Conservation (phyloP, 257 asterid species). For the Rubia yunnanensis region DNA sequence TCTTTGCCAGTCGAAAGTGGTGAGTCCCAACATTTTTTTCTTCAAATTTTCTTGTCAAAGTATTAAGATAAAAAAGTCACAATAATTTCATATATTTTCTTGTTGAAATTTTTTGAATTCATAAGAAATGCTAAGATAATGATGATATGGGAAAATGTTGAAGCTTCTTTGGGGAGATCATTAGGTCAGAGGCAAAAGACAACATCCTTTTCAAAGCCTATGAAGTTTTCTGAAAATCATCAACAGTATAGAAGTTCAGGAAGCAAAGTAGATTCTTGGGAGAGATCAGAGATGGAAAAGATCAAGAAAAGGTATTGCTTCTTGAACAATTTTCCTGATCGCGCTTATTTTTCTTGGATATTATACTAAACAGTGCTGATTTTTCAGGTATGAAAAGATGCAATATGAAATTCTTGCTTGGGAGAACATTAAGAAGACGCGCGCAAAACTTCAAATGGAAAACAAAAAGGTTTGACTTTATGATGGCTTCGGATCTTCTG, state of each 20-base stretch:
- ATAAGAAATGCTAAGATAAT: not conserved
- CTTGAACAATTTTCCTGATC: not conserved
- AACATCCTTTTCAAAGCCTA: slow-evolving; percentile 23
- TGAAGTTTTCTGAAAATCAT: slow-evolving; percentile 18
- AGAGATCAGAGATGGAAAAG: slow-evolving; percentile 43
- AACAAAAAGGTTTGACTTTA: slow-evolving; percentile 41
- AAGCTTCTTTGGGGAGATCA: slow-evolving; percentile 31
- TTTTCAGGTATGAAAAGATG: slow-evolving; percentile 49
- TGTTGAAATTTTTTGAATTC: not conserved
- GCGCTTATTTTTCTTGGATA: not conserved
- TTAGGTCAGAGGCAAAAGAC: slow-evolving; percentile 19
- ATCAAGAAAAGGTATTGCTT: slow-evolving; percentile 44
- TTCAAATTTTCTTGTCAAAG: not conserved
- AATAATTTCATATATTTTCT: too few species aligned
- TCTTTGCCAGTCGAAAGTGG: slow-evolving; percentile 26
- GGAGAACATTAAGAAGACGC: slow-evolving; percentile 49
- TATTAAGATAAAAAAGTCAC: not conserved
- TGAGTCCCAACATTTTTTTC: slow-evolving; percentile 5
- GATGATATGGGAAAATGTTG: slow-evolving; percentile 2
- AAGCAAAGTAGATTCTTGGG: slow-evolving; percentile 54
- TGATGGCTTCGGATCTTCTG: not conserved
- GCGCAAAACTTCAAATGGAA: slow-evolving; percentile 38
- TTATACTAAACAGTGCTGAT: not conserved
- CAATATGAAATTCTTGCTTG: slow-evolving; percentile 36
- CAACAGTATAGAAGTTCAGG: slow-evolving; percentile 26